Evolutionary conservation across 202 grass and related monocot species (phyloP).

Genomic region (Hordeum pubiflorum): DNA sequence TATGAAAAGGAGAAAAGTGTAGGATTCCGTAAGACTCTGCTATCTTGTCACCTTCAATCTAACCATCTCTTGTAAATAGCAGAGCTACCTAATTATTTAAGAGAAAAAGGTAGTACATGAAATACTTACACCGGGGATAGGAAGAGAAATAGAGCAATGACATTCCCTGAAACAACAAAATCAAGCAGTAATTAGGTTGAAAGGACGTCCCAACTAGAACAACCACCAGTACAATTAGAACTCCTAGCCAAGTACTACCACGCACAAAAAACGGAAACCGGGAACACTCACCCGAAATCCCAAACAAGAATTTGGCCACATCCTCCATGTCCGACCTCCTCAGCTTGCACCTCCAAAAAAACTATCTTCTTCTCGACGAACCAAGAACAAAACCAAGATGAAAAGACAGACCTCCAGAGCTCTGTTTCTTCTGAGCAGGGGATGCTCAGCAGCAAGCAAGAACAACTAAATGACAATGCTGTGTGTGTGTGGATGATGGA

Average conservation of each 20-base stretch:
- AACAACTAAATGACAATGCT: slow-evolving; percentile 2
- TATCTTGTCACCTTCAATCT: neutral
- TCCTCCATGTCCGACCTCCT: slow-evolving; percentile 21
- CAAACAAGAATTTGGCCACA: slow-evolving; percentile 42
- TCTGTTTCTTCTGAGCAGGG: neutral
- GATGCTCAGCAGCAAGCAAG: slow-evolving; percentile 4
- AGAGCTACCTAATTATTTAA: neutral
- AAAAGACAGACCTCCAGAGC: neutral
- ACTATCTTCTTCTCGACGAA: neutral
- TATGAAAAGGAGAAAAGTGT: no score
- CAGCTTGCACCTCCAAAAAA: neutral
- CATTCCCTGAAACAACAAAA: slow-evolving; percentile 50
- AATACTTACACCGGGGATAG: slow-evolving; percentile 68
- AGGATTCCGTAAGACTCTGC: neutral
- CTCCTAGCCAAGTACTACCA: neutral
- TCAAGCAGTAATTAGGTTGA: neutral
- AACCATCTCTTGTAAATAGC: neutral
- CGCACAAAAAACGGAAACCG: neutral
- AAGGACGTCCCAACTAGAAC: neutral
- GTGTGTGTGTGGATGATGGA: neutral
- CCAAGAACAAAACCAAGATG: neutral
- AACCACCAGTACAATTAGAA: neutral
- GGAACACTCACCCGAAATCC: slow-evolving; percentile 26
- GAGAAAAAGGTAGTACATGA: neutral
- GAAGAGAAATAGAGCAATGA: slow-evolving; percentile 73